These are phyloP conservation scores for Cladosporium cucumerinum DNA, from an alignment of 2,329 filamentous ascomycete genomes.

Conservation along the genomic window DNA sequence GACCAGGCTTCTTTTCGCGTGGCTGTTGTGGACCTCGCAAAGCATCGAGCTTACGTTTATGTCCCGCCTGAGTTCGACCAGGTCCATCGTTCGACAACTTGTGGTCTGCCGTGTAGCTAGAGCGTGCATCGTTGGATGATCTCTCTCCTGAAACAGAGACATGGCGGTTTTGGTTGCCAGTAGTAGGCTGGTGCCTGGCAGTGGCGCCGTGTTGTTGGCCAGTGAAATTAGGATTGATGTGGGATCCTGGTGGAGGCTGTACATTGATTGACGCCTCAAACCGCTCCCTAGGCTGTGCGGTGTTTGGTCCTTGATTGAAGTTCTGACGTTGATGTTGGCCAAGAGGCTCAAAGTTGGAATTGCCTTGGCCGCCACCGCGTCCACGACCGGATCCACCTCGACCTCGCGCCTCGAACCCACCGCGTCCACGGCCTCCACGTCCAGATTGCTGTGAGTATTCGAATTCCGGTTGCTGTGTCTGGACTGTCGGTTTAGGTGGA, in stretches of 20 bases:
- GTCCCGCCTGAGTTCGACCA: slow-evolving; percentile 23
- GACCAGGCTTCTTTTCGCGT: slow-evolving; percentile 19
- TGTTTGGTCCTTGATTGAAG: neutral
- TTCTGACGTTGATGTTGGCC: neutral
- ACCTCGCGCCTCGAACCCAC: slow-evolving; percentile 25
- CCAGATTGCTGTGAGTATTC: slow-evolving; percentile 22
- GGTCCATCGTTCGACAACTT: slow-evolving; percentile 3
- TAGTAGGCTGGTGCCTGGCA: neutral
- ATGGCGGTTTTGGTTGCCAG: neutral
- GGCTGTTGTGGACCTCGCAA: slow-evolving; percentile 23
- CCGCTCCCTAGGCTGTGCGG: neutral
- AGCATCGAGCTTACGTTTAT: slow-evolving; percentile 36
- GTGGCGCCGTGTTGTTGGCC: slow-evolving; percentile 1
- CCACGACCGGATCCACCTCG: slow-evolving; percentile 34
- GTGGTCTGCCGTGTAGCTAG: neutral
- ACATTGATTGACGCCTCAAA: neutral
- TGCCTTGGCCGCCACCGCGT: slow-evolving; percentile 20
- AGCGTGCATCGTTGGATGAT: neutral
- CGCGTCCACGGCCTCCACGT: slow-evolving; percentile 30
- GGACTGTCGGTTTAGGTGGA: slow-evolving; percentile 28
- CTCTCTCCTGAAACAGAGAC: neutral
- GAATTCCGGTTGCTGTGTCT: slow-evolving; percentile 19
- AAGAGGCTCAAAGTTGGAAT: slow-evolving; percentile 8
- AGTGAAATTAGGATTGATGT: slow-evolving; percentile 32
- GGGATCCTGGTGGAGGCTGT: slow-evolving; percentile 28